Base-by-base conservation (phyloP, 208 protist genomes). In the Trypanosoma rangeli region DNA sequence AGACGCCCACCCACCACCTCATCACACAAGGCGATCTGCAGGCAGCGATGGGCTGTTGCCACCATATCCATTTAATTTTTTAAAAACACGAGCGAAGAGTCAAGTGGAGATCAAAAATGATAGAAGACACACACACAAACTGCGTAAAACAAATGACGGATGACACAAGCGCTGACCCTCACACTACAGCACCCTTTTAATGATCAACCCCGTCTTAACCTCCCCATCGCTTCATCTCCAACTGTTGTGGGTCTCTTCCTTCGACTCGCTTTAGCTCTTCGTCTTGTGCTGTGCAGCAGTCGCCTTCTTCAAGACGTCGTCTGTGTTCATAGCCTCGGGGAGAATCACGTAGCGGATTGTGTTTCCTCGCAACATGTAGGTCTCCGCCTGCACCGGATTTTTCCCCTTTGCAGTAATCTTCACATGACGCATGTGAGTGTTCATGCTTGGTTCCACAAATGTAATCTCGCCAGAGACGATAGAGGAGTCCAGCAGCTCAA, bases 401-500 rank as follows among this genome's bases (percentile, higher is more conserved):
- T 93, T 93, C 16, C 87, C 89, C 74, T 99, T 99, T 33, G 97
- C 65, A n/a, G 94, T 99, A 58, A 99, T 90, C 85, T 99, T 99
- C 20, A 99, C 98, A 53, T 90, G 85, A 68, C 98, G 98, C 73
- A 99, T 74, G 76, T 99, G 98, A 0, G 97, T 99, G 80, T 99
- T 99, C 98, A 99, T 99, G 39, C 90, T 86, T 5, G 78, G 70
- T 61, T 96, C 91, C 3, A 96, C 91, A 74, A 85, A 85, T 24
- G 80, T 66, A 49, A 97, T 85, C 50, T 94, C 89, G 20, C 91
- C 90, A 7, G 88, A 87, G 13, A 99, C 93, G 42, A 99, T 90
- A 18, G 98, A 98, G 0, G 98, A 97, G 90, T 99, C 99, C 83
- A 99, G 99, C 39, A 99, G 84, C 78, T 99, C 98, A 61, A 99